Conservation (phyloP, 208 protist genomes). For the Crithidia sp. region DNA sequence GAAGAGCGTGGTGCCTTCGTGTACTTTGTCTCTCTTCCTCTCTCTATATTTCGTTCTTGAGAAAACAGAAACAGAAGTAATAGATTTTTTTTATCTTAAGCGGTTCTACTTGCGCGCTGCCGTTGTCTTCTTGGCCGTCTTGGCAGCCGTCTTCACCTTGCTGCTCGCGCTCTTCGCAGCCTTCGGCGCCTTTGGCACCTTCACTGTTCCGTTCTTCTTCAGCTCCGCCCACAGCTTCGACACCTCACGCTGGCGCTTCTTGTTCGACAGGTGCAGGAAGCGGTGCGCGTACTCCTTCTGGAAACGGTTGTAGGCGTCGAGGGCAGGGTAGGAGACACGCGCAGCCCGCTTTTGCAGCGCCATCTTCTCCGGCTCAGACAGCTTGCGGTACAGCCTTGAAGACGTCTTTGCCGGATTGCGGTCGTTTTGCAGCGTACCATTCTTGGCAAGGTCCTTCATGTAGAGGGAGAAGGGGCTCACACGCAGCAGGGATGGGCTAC, state of each 20-base stretch:
- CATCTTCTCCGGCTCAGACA: slow-evolving; percentile 42
- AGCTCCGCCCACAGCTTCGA: slow-evolving; percentile 68
- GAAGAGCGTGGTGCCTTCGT: too few relatives aligned
- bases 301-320: slow-evolving; percentile 79
- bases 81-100: too few relatives aligned
- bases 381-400: slow-evolving; percentile 50
- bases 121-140: slow-evolving; percentile 20
- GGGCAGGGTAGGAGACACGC: slow-evolving; percentile 53
- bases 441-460: slow-evolving; percentile 51
- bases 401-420: slow-evolving; percentile 18
- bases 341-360: slow-evolving; percentile 47
- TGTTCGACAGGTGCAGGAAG: slow-evolving; percentile 60
- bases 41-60: too few relatives aligned
- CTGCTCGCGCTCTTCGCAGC: slow-evolving; percentile 38
- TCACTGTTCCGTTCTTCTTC: slow-evolving; percentile 44
- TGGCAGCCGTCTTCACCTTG: slow-evolving; percentile 23
- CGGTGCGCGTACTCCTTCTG: slow-evolving; percentile 61
- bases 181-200: slow-evolving; percentile 33
- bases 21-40: too few relatives aligned
- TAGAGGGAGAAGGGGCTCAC: slow-evolving; percentile 74
- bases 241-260: slow-evolving; percentile 69
- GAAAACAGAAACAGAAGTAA: too few relatives aligned
- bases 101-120: slow-evolving; percentile 11
- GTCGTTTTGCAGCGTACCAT: slow-evolving; percentile 36
- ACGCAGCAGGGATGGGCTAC: slow-evolving; percentile 37